phyloP scores from a whole-genome alignment of 2,329 filamentous ascomycete species.

The Hypoxylon sp. region DNA sequence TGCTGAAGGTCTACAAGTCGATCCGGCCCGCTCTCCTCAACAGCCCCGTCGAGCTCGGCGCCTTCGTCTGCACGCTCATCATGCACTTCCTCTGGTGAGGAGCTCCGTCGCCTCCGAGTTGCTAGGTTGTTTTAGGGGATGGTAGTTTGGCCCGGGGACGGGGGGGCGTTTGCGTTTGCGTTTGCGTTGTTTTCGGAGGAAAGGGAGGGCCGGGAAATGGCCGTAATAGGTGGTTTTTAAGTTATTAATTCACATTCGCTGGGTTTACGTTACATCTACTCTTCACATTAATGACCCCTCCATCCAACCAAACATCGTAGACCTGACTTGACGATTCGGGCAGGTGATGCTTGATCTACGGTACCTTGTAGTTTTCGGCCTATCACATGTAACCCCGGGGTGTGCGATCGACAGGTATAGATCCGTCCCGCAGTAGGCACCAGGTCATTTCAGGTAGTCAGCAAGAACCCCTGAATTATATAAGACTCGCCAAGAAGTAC shows the following conservation, averaged over 20 bases:
- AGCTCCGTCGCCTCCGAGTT: too few relatives aligned
- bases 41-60: too few relatives aligned
- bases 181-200: too few relatives aligned
- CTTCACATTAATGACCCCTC: slow-evolving; percentile 10
- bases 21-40: too few relatives aligned
- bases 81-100: too few relatives aligned
- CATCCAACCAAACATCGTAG: slow-evolving; percentile 31
- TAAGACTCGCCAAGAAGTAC: not conserved
- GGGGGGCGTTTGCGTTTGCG: too few relatives aligned
- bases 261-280: slow-evolving; percentile 34
- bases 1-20: too few relatives aligned
- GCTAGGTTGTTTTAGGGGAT: too few relatives aligned
- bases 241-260: not conserved
- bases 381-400: slow-evolving; percentile 32
- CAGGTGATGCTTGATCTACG: slow-evolving; percentile 25
- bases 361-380: slow-evolving; percentile 15
- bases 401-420: slow-evolving; percentile 24
- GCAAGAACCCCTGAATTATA: slow-evolving; percentile 23
- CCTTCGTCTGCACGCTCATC: too few relatives aligned
- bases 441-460: not conserved
- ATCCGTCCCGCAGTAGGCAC: slow-evolving; percentile 24
- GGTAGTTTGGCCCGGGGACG: too few relatives aligned
- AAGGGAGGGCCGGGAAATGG: too few relatives aligned
- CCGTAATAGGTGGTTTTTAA: not conserved
- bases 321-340: slow-evolving; percentile 33